Base-by-base conservation (phyloP, 1,284 basidiomycete species). In the Leccinum fuscescens region DNA sequence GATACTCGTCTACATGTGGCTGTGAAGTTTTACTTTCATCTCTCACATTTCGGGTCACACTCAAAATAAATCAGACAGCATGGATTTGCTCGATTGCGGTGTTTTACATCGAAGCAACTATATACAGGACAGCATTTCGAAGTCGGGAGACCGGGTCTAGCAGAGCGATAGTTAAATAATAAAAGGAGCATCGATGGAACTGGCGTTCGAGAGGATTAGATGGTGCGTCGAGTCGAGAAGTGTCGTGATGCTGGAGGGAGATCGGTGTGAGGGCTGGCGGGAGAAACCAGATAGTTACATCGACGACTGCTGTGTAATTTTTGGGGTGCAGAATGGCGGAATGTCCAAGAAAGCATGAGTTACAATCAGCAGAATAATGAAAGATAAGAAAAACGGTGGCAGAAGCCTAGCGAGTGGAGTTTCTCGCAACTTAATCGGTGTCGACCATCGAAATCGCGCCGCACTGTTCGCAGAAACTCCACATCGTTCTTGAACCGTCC, bases 361-460 rank as follows among this genome's bases (percentile, higher is more conserved):
- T 53, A 64, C 57, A 49, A 72, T 76, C 68, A 73, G 72, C 61
- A 69, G 59, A 75, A 73, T 74, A 76, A 76, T 65, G 20, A 64
- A 60, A 57, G 62, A 75, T 71, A 72, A 74, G 63, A 65, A 74
- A 73, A 71, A 62, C 56, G 27, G 46, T 53, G 62, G 56, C 62
- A 22, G 46, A 56, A 59, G 61, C 60, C 55, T 29, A 33, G 56
- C 55, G 50, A 57, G 50, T 8, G 7, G 24, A 11, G 17, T 24
- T 55, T 55, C 44, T 61, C 14, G 54, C 33, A 37, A 35, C 57
- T 76, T 76, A 88, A 73, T 89, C 86, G 74, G 80, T 81, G 73
- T 90, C 86, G 75, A 93, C 88, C 86, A 92, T 92, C 67, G 89
- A 89, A 73, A 93, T 91, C 60, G 90, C 86, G 74, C 90, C 90